These are phyloP conservation scores for Colletotrichum liaoningense DNA, from an alignment of 2,329 filamentous ascomycete genomes.

Conservation along the genomic window DNA sequence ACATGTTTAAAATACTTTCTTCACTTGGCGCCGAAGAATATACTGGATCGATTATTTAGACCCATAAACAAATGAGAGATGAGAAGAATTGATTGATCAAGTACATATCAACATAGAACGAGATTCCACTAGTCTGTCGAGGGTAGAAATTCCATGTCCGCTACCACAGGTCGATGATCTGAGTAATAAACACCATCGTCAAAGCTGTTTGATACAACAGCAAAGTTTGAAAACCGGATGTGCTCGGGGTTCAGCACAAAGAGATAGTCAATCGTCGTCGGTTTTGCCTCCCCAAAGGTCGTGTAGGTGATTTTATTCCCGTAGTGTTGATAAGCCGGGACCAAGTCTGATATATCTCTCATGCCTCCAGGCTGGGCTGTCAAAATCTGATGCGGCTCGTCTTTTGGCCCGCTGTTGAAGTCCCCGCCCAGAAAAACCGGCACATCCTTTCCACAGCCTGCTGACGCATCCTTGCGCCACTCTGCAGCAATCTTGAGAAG, in stretches of 20 bases:
- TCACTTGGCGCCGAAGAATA: too few relatives aligned
- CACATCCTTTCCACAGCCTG: conserved; percentile 37
- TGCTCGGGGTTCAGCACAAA: conserved; percentile 60
- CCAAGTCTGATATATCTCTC: conserved; percentile 57
- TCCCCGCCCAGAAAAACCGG: conserved; percentile 74
- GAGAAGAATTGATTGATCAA: too few relatives aligned
- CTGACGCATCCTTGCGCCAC: conserved; percentile 40
- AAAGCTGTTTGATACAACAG: conserved; percentile 71
- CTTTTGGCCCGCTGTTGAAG: conserved; percentile 72
- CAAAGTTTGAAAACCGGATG: conserved; percentile 61
- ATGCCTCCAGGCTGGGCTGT: conserved; percentile 58
- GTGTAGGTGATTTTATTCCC: conserved; percentile 73
- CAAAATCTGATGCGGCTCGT: conserved; percentile 68
- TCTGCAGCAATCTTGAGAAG: conserved; percentile 62
- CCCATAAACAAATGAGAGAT: too few relatives aligned
- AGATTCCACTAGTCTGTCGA: too few relatives aligned
- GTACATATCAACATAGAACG: too few relatives aligned
- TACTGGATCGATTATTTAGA: too few relatives aligned
- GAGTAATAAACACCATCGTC: conserved; percentile 72
- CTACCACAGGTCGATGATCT: conserved; percentile 74
- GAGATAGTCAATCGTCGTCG: conserved; percentile 72
- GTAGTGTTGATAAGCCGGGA: conserved; percentile 58
- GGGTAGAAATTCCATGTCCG: conserved; percentile 56
- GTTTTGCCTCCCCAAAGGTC: conserved; percentile 64
- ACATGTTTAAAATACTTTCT: too few relatives aligned